phyloP scores from a whole-genome alignment of 1,139 yeast genomes.

The Wickerhamiella pararugosa region DNA sequence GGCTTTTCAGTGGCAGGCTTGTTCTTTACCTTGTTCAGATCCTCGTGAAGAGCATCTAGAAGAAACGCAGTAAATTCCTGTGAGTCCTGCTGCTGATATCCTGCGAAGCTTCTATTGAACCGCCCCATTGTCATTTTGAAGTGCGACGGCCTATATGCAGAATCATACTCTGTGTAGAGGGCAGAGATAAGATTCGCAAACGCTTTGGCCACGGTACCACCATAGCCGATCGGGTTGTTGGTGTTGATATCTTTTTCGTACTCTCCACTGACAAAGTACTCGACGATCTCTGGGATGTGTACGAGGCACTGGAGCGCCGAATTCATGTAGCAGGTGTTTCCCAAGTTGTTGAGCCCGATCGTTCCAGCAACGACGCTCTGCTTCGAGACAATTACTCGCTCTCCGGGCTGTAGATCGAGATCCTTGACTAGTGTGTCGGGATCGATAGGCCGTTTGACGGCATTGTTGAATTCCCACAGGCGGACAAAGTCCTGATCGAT shows the following conservation, averaged over 20 bases:
- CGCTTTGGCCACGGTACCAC: slow-evolving; percentile 63
- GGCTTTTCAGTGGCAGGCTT: slow-evolving; percentile 90
- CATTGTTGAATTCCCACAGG: neutral
- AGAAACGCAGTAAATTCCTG: slow-evolving; percentile 87
- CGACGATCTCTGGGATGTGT: slow-evolving; percentile 72
- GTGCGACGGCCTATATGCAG: slow-evolving; percentile 44
- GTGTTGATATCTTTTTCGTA: slow-evolving; percentile 53
- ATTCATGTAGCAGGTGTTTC: slow-evolving; percentile 95
- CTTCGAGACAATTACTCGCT: slow-evolving; percentile 8
- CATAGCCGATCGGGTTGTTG: slow-evolving; percentile 71
- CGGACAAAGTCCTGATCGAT: neutral
- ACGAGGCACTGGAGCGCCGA: slow-evolving; percentile 84
- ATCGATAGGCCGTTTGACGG: neutral
- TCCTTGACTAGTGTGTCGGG: slow-evolving; percentile 3
- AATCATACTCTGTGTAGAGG: slow-evolving; percentile 32
- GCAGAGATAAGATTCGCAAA: slow-evolving; percentile 54
- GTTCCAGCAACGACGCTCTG: slow-evolving; percentile 26
- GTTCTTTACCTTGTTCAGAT: slow-evolving; percentile 61
- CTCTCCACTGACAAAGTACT: slow-evolving; percentile 39
- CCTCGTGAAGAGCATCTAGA: slow-evolving; percentile 87
- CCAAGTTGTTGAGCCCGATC: slow-evolving; percentile 64
- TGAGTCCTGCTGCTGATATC: slow-evolving; percentile 87
- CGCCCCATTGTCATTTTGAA: slow-evolving; percentile 71
- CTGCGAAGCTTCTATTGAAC: slow-evolving; percentile 68
- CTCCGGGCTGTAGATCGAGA: slow-evolving; percentile 3